Evolutionary conservation across 1,139 yeast species (phyloP).

Genomic region (Suhomyces choctaworum): DNA sequence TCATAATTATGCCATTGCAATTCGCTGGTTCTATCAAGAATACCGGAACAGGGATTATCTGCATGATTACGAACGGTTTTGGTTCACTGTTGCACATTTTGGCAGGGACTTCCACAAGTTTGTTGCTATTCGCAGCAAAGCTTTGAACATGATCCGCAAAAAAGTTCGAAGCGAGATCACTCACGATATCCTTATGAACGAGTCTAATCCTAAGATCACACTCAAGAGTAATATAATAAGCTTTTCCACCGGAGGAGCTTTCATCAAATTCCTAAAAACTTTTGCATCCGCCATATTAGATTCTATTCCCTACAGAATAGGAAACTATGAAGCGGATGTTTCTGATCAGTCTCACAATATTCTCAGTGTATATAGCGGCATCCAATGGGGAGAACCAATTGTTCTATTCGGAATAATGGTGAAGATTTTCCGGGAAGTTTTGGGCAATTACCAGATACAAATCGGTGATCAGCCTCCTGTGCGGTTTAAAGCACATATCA

Average conservation of each 20-base stretch:
- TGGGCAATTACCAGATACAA: conserved; percentile 6
- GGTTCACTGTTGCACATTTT: conserved; percentile 27
- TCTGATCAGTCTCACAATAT: conserved; percentile 25
- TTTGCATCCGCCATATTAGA: conserved; percentile 11
- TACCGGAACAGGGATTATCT: neutral
- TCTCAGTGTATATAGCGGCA: conserved; percentile 28
- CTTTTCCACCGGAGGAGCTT: conserved; percentile 4
- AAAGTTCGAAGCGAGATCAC: conserved; percentile 16
- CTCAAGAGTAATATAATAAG: conserved; percentile 2
- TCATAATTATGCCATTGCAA: conserved; percentile 4
- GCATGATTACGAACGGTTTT: conserved; percentile 24
- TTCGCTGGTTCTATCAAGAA: conserved; percentile 1
- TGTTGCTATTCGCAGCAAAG: conserved; percentile 15
- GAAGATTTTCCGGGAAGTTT: conserved; percentile 22
- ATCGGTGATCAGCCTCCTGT: conserved; percentile 1
- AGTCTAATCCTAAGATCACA: conserved; percentile 3
- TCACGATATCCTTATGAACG: conserved; percentile 8
- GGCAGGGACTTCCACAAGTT: conserved; percentile 24
- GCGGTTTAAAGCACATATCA: conserved; percentile 10
- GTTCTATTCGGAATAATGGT: conserved; percentile 24
- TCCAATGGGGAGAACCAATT: conserved; percentile 26
- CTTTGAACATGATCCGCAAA: conserved; percentile 14
- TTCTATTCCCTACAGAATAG: neutral
- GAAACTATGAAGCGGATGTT: neutral
- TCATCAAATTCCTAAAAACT: conserved; percentile 4